Base-by-base conservation (phyloP, 2,329 filamentous ascomycete genomes). In the Elsinoe australis region DNA sequence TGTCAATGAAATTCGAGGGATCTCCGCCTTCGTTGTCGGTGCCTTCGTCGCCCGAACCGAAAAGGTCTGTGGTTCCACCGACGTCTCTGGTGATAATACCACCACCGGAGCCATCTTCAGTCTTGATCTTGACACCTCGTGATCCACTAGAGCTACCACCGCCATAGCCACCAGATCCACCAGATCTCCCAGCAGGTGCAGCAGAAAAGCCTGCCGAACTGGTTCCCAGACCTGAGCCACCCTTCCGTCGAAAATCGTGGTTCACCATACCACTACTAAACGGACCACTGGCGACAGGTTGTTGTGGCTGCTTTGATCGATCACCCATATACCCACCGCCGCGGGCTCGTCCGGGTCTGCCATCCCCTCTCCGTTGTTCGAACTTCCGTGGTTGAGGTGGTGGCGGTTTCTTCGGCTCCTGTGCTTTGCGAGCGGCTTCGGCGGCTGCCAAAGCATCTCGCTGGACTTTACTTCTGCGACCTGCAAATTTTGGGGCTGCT, bases 1-100 rank as follows among this genome's bases (percentile, higher is more conserved):
- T 76, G 52, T 77, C 72, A 47, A 72, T 64, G 26, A 14, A 44
- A 4, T 28, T 26, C 10, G 39, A 17, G 28, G 39, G 39, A 2
- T 18, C 39, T 12, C 17, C 12, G 46, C 72, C 67, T 32, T 68
- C 65, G 18, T 64, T 69, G 18, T 65, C 61, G 33, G 70, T 66
- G 22, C 73, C 75, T 48, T 70, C 66, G 28, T 72, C 70, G 18
- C 77, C 74, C 39, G 74, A 72, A 26, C 70, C 71, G 24, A 44
- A 24, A 18, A 44, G 39, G 8, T 70, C 71, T 5, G 69, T 64
- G 47, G 70, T 64, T 14, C 64, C 68, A 7, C 66, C 66, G 49
- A 68, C 59, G 48, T 61, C 56, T 9, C 55, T 51, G 31, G 61
- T 59, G 54, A 58, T 55, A 14, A 34, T 32, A 19, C 33, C 10